These are phyloP conservation scores for Cotoneaster glaucophyllus DNA, from an alignment of 306 rosid genomes.

Conservation along the genomic window DNA sequence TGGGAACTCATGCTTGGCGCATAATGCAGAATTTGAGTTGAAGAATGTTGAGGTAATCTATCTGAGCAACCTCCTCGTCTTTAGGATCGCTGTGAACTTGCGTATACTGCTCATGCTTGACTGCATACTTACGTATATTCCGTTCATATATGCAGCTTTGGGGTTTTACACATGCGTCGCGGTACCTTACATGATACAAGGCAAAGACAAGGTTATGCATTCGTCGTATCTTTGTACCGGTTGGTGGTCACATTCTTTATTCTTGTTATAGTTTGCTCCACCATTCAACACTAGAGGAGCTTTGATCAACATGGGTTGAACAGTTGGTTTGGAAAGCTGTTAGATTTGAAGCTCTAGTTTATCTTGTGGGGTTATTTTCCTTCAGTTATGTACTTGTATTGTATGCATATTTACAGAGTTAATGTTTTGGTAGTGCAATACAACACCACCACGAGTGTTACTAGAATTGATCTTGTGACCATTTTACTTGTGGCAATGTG, in stretches of 20 bases:
- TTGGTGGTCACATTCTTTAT: not conserved
- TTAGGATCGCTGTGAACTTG: not conserved
- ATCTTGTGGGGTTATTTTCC: not conserved
- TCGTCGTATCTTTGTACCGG: slow-evolving; percentile 9
- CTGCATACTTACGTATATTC: not conserved
- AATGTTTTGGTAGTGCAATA: not conserved
- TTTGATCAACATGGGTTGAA: not conserved
- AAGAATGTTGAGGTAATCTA: slow-evolving; percentile 80
- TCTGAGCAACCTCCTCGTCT: not conserved
- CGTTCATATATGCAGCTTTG: slow-evolving; percentile 61
- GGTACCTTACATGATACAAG: slow-evolving; percentile 35
- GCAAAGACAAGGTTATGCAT: slow-evolving; percentile 13
- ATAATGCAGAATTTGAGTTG: slow-evolving; percentile 74
- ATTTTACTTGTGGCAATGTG: too few relatives aligned
- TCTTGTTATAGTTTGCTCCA: not conserved
- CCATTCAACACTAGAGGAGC: not conserved
- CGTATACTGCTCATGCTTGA: not conserved
- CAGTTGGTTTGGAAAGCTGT: not conserved
- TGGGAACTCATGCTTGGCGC: slow-evolving; percentile 82
- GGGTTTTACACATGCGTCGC: slow-evolving; percentile 88
- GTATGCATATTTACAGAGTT: not conserved
- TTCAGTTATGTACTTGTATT: not conserved
- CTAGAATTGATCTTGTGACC: too few relatives aligned
- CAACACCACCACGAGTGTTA: not conserved
- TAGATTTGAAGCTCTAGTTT: not conserved